Evolutionary conservation across 129 eudicot species (phyloP).

Genomic region (Escallonia herrerae): DNA sequence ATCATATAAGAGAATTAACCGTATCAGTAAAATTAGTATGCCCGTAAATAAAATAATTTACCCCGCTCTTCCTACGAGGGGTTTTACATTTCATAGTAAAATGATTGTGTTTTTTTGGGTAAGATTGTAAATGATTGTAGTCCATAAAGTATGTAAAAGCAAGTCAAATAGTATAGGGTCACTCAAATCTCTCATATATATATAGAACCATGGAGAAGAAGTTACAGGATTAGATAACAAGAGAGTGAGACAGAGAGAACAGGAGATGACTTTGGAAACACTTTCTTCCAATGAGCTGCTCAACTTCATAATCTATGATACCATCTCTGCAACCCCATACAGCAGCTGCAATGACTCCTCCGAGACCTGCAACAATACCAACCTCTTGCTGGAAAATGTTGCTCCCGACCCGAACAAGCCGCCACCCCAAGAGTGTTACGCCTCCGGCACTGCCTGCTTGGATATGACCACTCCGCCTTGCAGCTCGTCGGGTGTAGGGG

Average conservation of each 20-base stretch:
- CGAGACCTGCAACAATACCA: conserved; percentile 16
- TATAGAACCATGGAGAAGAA: conserved; percentile 19
- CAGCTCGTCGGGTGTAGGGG: background rate
- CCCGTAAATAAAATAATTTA: no score
- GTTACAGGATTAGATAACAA: conserved; percentile 24
- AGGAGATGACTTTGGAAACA: conserved; percentile 68
- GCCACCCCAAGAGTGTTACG: conserved; percentile 19
- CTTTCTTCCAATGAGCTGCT: conserved; percentile 69
- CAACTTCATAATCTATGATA: conserved; percentile 74
- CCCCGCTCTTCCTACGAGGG: no score
- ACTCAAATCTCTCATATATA: background rate
- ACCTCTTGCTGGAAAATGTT: conserved; percentile 6
- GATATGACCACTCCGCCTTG: background rate
- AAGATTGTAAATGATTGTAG: conserved; percentile 9
- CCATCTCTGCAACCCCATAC: conserved; percentile 56
- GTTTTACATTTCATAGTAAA: no score
- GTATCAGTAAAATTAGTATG: no score
- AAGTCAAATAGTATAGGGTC: background rate
- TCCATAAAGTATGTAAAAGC: conserved; percentile 3
- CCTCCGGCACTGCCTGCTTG: background rate
- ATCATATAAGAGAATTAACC: background rate
- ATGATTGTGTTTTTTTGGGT: no score
- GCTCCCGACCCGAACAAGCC: background rate
- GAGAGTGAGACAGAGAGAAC: conserved; percentile 2
- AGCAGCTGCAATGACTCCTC: conserved; percentile 33